Conservation (phyloP, 345 rosid species). For the Pistacia atlantica region DNA sequence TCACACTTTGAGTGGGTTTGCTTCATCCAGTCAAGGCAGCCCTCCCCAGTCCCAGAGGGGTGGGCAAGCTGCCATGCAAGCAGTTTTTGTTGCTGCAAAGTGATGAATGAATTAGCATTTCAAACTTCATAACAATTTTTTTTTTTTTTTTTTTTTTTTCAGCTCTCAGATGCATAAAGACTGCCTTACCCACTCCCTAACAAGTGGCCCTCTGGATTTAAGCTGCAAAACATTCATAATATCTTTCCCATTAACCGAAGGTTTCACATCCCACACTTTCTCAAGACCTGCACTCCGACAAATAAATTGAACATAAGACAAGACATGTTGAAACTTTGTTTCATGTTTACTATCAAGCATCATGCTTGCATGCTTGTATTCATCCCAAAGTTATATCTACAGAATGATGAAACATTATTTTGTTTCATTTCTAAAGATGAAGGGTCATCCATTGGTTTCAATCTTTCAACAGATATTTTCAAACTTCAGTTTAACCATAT, state of each 20-base stretch:
- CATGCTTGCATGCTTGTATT: too few relatives aligned
- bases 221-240: constrained; percentile 59
- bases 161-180: background rate
- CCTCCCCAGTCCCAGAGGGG: constrained; percentile 66
- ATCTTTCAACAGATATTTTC: too few relatives aligned
- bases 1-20: constrained; percentile 63
- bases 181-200: constrained; percentile 79
- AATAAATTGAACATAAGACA: background rate
- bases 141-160: too few relatives aligned
- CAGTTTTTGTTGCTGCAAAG: constrained; percentile 74
- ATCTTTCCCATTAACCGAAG: constrained; percentile 77
- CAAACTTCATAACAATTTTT: background rate
- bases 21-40: constrained; percentile 93
- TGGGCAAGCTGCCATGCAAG: constrained; percentile 86
- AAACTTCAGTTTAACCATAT: too few relatives aligned
- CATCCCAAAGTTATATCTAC: too few relatives aligned
- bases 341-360: background rate
- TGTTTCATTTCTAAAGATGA: too few relatives aligned
- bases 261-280: constrained; percentile 77
- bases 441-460: too few relatives aligned
- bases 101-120: constrained; percentile 16
- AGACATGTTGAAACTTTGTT: too few relatives aligned
- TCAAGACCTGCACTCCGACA: constrained; percentile 63
- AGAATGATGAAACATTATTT: too few relatives aligned
- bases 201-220: constrained; percentile 68